A percentile compares a stretch with the other conserved stretches of the same genome.
phyloP scores from a whole-genome alignment of 208 protist genomes.

The Novymonas esmeraldas region DNA sequence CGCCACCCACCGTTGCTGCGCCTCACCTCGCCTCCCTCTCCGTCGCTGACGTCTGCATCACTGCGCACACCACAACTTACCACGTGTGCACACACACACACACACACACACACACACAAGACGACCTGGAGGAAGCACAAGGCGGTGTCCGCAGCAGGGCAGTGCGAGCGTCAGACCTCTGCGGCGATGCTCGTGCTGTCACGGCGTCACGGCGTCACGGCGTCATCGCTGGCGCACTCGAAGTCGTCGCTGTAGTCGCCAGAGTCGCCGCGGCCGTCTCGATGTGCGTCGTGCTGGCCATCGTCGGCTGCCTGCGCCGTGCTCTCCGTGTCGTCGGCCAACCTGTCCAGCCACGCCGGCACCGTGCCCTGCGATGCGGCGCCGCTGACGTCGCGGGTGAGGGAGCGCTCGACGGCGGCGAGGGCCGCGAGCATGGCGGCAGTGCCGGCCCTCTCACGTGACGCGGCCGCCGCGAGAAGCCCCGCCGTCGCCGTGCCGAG shows the following conservation, averaged over 20 bases:
- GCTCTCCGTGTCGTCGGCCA: not conserved
- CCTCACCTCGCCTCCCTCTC: too few relatives aligned
- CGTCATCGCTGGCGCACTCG: constrained; percentile 19
- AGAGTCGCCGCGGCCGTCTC: not conserved
- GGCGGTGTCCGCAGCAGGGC: too few relatives aligned
- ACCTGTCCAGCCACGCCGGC: constrained; percentile 17
- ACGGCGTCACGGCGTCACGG: too few relatives aligned
- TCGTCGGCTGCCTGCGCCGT: not conserved
- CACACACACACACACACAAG: too few relatives aligned
- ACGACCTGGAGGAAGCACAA: too few relatives aligned
- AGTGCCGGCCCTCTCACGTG: constrained; percentile 7
- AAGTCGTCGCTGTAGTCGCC: constrained; percentile 37
- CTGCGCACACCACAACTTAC: too few relatives aligned
- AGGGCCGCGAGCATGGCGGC: constrained; percentile 27
- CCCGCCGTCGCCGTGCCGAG: constrained; percentile 4
- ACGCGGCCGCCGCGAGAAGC: constrained; percentile 14
- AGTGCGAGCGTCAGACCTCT: too few relatives aligned
- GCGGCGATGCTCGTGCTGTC: not conserved
- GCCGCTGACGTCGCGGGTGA: not conserved
- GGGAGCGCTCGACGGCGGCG: constrained; percentile 5
- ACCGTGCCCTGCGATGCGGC: not conserved
- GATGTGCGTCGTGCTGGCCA: not conserved
- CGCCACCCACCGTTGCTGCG: too few relatives aligned
- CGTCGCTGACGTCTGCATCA: too few relatives aligned
- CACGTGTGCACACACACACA: too few relatives aligned